Evolutionary conservation across 2,329 filamentous ascomycete genomes (phyloP).

Genomic region (Rutstroemia sp.): DNA sequence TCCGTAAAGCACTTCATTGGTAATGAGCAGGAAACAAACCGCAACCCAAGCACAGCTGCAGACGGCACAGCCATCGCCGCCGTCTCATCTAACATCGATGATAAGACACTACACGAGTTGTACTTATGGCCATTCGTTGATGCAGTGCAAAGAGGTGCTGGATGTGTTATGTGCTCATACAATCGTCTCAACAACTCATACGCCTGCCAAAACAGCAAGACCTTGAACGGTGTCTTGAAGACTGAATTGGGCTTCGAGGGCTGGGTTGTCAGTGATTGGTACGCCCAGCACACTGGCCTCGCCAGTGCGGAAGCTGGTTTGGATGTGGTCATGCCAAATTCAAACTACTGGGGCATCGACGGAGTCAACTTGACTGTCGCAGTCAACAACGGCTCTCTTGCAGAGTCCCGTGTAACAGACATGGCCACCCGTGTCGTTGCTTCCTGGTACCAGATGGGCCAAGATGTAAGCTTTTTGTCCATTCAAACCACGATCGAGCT

Average conservation of each 20-base stretch:
- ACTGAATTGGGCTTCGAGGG: slow-evolving; percentile 82
- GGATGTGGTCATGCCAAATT: slow-evolving; percentile 45
- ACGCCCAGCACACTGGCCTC: slow-evolving; percentile 74
- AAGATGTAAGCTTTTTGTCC: slow-evolving; percentile 37
- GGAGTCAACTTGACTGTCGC: slow-evolving; percentile 39
- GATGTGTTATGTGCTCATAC: slow-evolving; percentile 76
- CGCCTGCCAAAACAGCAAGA: slow-evolving; percentile 67
- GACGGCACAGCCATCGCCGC: slow-evolving; percentile 36
- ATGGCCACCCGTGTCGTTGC: slow-evolving; percentile 57
- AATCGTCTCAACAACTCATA: slow-evolving; percentile 63
- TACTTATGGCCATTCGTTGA: slow-evolving; percentile 85
- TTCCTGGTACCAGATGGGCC: slow-evolving; percentile 50
- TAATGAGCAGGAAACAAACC: slow-evolving; percentile 59
- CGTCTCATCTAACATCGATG: slow-evolving; percentile 70
- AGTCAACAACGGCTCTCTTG: slow-evolving; percentile 49
- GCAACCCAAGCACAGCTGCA: slow-evolving; percentile 28
- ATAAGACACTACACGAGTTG: slow-evolving; percentile 63
- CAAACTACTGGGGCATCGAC: slow-evolving; percentile 15
- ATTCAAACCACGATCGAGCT: neutral
- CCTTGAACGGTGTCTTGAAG: slow-evolving; percentile 74
- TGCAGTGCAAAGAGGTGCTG: slow-evolving; percentile 66
- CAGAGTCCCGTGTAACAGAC: slow-evolving; percentile 40
- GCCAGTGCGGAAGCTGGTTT: slow-evolving; percentile 71
- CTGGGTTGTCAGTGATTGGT: slow-evolving; percentile 75
- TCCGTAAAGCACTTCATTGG: slow-evolving; percentile 49